phyloP scores from a whole-genome alignment of 192 early-diverging fungal genomes.

The Gonapodya prolifera region DNA sequence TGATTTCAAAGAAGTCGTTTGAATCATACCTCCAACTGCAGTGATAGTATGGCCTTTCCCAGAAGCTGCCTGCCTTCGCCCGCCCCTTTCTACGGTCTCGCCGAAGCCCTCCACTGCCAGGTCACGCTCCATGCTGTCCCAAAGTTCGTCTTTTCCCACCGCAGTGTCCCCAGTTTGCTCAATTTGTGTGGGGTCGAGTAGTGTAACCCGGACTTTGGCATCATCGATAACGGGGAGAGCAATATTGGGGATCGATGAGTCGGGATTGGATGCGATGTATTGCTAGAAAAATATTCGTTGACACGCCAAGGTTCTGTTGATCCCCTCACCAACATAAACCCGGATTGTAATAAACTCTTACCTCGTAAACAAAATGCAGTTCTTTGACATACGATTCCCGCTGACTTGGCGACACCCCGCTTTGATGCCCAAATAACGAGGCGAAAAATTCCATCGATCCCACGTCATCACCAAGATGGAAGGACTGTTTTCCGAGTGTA shows the following conservation, averaged over 20 bases:
- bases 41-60: not conserved
- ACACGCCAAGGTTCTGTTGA: not conserved
- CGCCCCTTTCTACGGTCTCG: conserved; percentile 15
- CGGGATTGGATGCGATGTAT: not conserved
- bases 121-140: conserved; percentile 57
- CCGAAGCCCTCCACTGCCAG: conserved; percentile 38
- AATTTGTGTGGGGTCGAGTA: conserved; percentile 39
- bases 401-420: too few relatives aligned
- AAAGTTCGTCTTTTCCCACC: conserved; percentile 41
- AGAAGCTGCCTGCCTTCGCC: conserved; percentile 8
- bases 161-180: conserved; percentile 15
- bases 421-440: too few relatives aligned
- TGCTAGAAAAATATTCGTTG: not conserved
- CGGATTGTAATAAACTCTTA: conserved; percentile 69
- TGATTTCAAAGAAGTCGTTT: conserved; percentile 38
- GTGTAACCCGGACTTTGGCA: conserved; percentile 29
- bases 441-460: conserved; percentile 68
- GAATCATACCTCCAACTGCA: conserved; percentile 11
- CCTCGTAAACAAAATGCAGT: conserved; percentile 53
- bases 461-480: conserved; percentile 57
- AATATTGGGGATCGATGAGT: conserved; percentile 14
- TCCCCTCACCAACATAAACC: conserved; percentile 15
- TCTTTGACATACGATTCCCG: conserved; percentile 47
- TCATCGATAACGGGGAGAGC: conserved; percentile 17
- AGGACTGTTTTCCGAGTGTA: conserved; percentile 67